Conservation (phyloP, 495 filamentous ascomycete species). For the Recurvomyces mirabilis region DNA sequence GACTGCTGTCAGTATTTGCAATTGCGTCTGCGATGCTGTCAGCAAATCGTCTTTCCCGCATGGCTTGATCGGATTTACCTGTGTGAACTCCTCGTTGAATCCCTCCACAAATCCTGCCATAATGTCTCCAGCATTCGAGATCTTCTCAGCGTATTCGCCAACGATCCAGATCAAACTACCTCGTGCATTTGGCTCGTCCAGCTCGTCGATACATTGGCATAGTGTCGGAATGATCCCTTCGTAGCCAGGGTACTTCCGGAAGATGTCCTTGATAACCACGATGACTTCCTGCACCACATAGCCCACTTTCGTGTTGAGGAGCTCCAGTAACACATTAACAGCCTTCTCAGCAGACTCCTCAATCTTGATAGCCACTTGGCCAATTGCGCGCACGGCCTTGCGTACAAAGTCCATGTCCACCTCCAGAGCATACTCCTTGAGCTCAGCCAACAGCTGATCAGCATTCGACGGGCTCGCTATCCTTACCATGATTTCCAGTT, state of each 20-base stretch:
- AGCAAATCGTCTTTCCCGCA: slow-evolving; percentile 1
- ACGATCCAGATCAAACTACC: slow-evolving; percentile 97
- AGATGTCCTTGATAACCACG: slow-evolving; percentile 97
- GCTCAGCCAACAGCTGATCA: slow-evolving; percentile 82
- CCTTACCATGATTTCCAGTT: slow-evolving; percentile 97
- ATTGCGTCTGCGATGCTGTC: slow-evolving; percentile 53
- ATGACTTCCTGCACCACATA: slow-evolving; percentile 98
- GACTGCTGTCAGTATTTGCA: slow-evolving; percentile 91
- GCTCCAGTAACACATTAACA: slow-evolving; percentile 82
- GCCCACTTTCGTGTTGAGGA: slow-evolving; percentile 95
- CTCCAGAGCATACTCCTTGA: slow-evolving; percentile 95
- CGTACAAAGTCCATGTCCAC: slow-evolving; percentile 99
- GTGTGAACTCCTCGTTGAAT: slow-evolving; percentile 86
- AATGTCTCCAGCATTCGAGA: slow-evolving; percentile 91
- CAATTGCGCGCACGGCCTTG: slow-evolving; percentile 86
- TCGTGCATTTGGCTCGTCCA: slow-evolving; percentile 88
- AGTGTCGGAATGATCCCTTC: slow-evolving; percentile 95
- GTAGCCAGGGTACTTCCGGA: slow-evolving; percentile 94
- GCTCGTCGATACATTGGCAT: slow-evolving; percentile 91
- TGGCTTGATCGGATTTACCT: slow-evolving; percentile 34
- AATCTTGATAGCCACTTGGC: slow-evolving; percentile 97
- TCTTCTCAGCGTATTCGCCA: slow-evolving; percentile 97
- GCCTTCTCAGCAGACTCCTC: slow-evolving; percentile 87
- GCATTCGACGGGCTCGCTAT: slow-evolving; percentile 97
- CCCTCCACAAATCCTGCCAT: slow-evolving; percentile 75